Base-by-base conservation (phyloP, 805 yeast species). In the Wickerhamomyces bovis region DNA sequence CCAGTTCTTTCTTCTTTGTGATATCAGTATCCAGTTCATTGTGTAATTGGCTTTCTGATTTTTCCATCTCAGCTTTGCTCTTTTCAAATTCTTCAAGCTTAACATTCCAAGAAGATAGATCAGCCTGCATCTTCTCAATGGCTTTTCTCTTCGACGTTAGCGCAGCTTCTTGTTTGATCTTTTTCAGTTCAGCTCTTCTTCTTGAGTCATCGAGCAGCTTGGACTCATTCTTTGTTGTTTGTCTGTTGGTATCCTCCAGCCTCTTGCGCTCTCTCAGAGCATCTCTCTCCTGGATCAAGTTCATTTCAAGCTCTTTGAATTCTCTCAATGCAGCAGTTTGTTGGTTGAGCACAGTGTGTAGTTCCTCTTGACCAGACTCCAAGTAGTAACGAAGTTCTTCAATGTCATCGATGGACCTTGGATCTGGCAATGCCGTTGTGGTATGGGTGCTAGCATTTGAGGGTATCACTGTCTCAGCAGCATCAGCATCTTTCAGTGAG, bases 281-380 rank as follows among this genome's bases (percentile, higher is more conserved):
- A 21, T 65, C 64, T 39, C 70, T 59, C 23, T 68, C 69, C 16
- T 64, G 57, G 1, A 61, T 47, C 45, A 71, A 54, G 15, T 60
- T 58, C 0, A 51, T 44, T 42, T 70, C 72, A 44, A 70, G 72
- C 23, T 73, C 75, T 36, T 59, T 53, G 47, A 67, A 69, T 38
- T 72, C 75, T 6, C 44, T n/a, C 26, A 62, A 58, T 0, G 63
- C 53, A 33, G 64, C 67, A 31, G 54, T 53, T 46, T 64, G 65
- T 16, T 70, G 67, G 22, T 55, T 59, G 49, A 67, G 49, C 16
- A 70, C 55, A 9, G 64, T 53, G 42, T 67, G 65, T 15, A 70
- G 61, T 25, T 71, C 75, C 23, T 69, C 75, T 39, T 72, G 67
- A 2, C 72, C 71, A 6, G 67, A 57, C 51, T 71, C 76, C 21